Base-by-base conservation (phyloP, 371 early-diverging fungal genomes). In the Synchytrium microbalum region DNA sequence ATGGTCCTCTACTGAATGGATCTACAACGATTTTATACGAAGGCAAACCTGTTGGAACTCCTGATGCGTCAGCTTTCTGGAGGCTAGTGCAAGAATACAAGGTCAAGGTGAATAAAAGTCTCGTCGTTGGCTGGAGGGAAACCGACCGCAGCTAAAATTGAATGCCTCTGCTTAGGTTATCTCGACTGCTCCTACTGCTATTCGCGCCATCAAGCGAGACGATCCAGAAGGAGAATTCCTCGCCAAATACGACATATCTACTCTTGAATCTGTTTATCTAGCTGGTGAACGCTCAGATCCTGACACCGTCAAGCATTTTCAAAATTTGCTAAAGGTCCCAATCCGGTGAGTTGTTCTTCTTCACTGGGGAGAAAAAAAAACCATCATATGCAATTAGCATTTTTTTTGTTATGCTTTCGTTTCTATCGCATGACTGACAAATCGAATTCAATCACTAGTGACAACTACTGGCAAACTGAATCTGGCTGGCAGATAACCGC, bases 401-500 rank as follows among this genome's bases (percentile, higher is more conserved):
- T n/a, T n/a, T n/a, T n/a, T n/a, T n/a, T n/a, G n/a, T n/a, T n/a
- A n/a, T n/a, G n/a, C n/a, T n/a, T n/a, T n/a, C n/a, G n/a, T n/a
- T n/a, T n/a, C n/a, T n/a, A n/a, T n/a, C n/a, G n/a, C n/a, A n/a
- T n/a, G n/a, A n/a, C n/a, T n/a, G n/a, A n/a, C n/a, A n/a, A n/a
- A n/a, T n/a, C n/a, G n/a, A n/a, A n/a, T n/a, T n/a, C n/a, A n/a
- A n/a, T n/a, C n/a, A n/a, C n/a, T n/a, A n/a, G 51, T 0, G 97
- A 96, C 72, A 90, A 93, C 62, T 96, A 90, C 74, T 96, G 95
- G 95, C 91, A 93, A 59, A 96, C 97, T 0, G 97, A 96, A 71
- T 87, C 92, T 53, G 92, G 92, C 59, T 85, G 68, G 64, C 90
- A 91, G 10, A 86, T 92, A 58, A 86, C 88, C 0, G 88, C 85